Percentiles rank a stretch among this genome's conserved stretches.
Evolutionary conservation across 495 filamentous ascomycete species (phyloP).

Genomic region (Lepidopterella palustris): DNA sequence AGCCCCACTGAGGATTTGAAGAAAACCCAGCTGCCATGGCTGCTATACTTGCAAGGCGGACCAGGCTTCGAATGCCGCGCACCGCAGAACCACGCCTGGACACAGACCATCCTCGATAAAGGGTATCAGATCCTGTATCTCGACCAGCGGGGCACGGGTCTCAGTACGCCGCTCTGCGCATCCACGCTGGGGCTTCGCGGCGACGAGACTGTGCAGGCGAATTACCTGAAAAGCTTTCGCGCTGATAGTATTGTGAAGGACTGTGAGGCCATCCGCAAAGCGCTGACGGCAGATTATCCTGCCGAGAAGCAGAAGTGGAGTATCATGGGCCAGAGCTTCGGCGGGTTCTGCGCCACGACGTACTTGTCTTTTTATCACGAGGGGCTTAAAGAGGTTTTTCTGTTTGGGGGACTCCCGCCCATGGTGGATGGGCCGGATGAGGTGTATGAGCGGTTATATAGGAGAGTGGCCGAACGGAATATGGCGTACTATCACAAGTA

Average conservation of each 20-base stretch:
- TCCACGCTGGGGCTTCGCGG: slow-evolving; percentile 60
- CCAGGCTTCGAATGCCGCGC: slow-evolving; percentile 68
- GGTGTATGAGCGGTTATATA: slow-evolving; percentile 67
- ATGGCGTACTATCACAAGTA: slow-evolving; percentile 75
- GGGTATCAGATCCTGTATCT: slow-evolving; percentile 82
- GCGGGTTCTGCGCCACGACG: slow-evolving; percentile 74
- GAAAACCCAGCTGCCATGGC: slow-evolving; percentile 51
- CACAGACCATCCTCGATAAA: slow-evolving; percentile 62
- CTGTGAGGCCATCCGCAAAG: slow-evolving; percentile 74
- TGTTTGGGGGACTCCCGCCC: slow-evolving; percentile 75
- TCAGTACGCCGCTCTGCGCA: slow-evolving; percentile 72
- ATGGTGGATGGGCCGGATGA: slow-evolving; percentile 62
- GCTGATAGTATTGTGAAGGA: slow-evolving; percentile 84
- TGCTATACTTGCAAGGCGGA: slow-evolving; percentile 47
- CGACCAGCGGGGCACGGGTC: slow-evolving; percentile 83
- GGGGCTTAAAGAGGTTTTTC: slow-evolving; percentile 72
- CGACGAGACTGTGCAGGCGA: slow-evolving; percentile 57
- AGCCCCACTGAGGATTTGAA: slow-evolving; percentile 38
- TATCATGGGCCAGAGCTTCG: slow-evolving; percentile 82
- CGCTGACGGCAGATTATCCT: slow-evolving; percentile 62
- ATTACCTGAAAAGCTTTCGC: slow-evolving; percentile 79
- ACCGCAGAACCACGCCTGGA: slow-evolving; percentile 64
- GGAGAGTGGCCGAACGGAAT: slow-evolving; percentile 61
- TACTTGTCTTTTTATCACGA: slow-evolving; percentile 78
- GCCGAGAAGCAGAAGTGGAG: slow-evolving; percentile 70